These are phyloP conservation scores for Tolypocladium tundrense DNA, from an alignment of 2,329 filamentous ascomycete species.

Conservation along the genomic window DNA sequence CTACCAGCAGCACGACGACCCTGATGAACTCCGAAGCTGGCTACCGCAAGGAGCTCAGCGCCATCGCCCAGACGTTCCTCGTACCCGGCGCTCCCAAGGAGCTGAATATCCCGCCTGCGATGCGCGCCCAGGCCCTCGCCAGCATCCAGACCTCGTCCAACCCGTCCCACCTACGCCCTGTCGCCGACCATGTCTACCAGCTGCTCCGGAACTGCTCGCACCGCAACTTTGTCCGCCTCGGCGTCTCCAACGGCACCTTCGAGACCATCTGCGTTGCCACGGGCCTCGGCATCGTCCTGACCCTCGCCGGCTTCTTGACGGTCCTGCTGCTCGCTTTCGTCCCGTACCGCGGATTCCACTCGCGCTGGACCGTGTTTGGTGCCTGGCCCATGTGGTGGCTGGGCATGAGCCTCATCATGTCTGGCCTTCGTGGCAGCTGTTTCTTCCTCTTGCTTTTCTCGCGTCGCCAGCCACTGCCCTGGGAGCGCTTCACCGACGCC, in stretches of 20 bases:
- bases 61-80: constrained; percentile 30
- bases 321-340: constrained; percentile 28
- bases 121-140: constrained; percentile 27
- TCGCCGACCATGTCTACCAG: constrained; percentile 35
- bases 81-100: constrained; percentile 31
- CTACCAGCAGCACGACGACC: constrained; percentile 3
- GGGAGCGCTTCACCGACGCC: constrained; percentile 35
- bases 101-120: constrained; percentile 33
- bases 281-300: constrained; percentile 29
- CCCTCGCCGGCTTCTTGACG: constrained; percentile 26
- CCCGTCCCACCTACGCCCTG: constrained; percentile 27
- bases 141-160: constrained; percentile 23
- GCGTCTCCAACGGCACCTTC: constrained; percentile 40
- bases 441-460: constrained; percentile 37
- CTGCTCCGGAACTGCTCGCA: constrained; percentile 37
- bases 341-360: constrained; percentile 25
- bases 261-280: constrained; percentile 38
- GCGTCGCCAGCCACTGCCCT: constrained; percentile 33
- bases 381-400: constrained; percentile 36
- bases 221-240: constrained; percentile 41
- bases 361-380: constrained; percentile 29
- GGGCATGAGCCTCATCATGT: constrained; percentile 30
- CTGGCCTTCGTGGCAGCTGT: constrained; percentile 34
- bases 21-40: background rate
- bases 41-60: constrained; percentile 21